Base-by-base conservation (phyloP, 768 basidiomycete genomes). In the Leccinum aurantiacum region DNA sequence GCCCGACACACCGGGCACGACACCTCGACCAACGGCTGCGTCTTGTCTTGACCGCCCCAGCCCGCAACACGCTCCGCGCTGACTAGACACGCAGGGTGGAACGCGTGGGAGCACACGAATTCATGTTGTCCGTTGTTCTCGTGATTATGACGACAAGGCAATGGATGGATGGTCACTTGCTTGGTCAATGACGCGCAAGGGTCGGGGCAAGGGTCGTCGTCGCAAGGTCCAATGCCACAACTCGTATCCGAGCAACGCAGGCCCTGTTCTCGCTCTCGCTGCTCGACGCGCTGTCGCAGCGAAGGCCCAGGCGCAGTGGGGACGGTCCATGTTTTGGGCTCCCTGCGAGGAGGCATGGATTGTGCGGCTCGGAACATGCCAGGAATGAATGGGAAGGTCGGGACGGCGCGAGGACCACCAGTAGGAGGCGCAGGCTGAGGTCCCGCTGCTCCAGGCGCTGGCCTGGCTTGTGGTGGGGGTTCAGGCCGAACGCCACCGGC, bases 71-170 rank as follows among this genome's bases (percentile, higher is more conserved):
- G 84, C 78, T 77, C 90, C 60, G 80, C 85, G 74, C 69, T 81
- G 51, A 93, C 89, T 44, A 93, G 68, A 72, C 91, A 93, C 57
- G 83, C 71, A 9, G 84, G 80, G 67, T 93, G 91, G 79, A 92
- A 92, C 49, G 67, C 75, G 72, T 93, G 91, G 37, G 68, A 60
- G 65, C 91, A 92, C 56, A 83, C 76, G 41, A 64, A 61, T 29
- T 64, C 24, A 25, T 13, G 5, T 19, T 15, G 14, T 25, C 14
- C 22, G 7, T 49, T 69, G 13, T 54, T 57, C 17, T 56, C 63
- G 51, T 56, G 65, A 33, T 73, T 60, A 35, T 37, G 24, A 10
- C 25, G 15, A 9, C 15, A 27, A 53, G 69, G 56, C 10, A 67
- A 53, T 4, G 66, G 47, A 52, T 64, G 62, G 31, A 77, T 76